Base-by-base conservation (phyloP, 208 protist species). In the Trypanosoma conorhini region DNA sequence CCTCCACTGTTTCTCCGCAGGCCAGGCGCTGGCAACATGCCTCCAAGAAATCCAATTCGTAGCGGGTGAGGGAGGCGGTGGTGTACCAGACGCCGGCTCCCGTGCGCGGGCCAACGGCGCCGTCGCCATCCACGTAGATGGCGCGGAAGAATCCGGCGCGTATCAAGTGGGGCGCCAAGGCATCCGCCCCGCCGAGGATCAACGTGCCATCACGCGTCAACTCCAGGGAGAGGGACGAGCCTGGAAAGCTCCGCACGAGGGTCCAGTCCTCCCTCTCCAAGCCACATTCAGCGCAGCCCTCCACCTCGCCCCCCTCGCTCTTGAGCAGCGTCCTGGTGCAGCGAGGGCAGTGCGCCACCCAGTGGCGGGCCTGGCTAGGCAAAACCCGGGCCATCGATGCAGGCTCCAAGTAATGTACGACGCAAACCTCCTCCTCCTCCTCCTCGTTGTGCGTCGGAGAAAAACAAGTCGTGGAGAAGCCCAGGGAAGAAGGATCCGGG, bases 21-120 rank as follows among this genome's bases (percentile, higher is more conserved):
- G 89, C 87, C 5, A 96, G 68, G 26, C 91, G 85, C 28, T 83
- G 63, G 71, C 91, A 96, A 70, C 88, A 94, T 15, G 89, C 91
- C 69, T 93, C 88, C 17, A 96, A 54, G 63, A 96, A 96, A 74
- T 96, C 91, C 19, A 96, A 66, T 62, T 96, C 88, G 30, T 91
- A 83, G 38, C 88, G 74, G 4, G 79, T 83, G 26, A 94, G 82
- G 22, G 79, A 64, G 44, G 70, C 62, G 0, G 80, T 87, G 7
- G 82, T 91, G 28, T 76, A 72, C 89, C 91, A 96, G 42, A 96
- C 66, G 22, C 86, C 86, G 9, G 51, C 51, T 30, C 63, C 76
- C 0, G 67, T 56, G 10, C 38, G 70, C 40, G 24, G 50, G 21
- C 19, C 60, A 10, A 1, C 24, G 3, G 35, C 44, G 50, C 35